Percentiles rank a stretch among this genome's conserved stretches.
These are phyloP conservation scores for Tricholoma hemisulphureum DNA, from an alignment of 768 basidiomycete species.

Conservation along the genomic window DNA sequence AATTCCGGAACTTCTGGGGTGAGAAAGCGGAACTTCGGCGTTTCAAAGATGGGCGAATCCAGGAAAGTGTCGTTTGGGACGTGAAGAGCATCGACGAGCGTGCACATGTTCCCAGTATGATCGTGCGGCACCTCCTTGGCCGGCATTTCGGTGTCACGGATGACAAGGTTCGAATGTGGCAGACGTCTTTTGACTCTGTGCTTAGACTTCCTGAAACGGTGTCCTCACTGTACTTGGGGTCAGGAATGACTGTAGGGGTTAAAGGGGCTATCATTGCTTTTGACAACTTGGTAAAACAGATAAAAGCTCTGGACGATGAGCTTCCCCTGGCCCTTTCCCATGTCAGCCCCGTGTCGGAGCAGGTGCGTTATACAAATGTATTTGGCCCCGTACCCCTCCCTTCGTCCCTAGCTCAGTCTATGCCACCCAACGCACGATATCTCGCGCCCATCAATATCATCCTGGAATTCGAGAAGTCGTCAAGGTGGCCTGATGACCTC, in stretches of 20 bases:
- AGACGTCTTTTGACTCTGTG: slow-evolving; percentile 54
- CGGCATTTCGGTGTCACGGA: slow-evolving; percentile 70
- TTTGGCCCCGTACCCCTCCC: slow-evolving; percentile 80
- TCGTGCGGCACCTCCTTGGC: slow-evolving; percentile 71
- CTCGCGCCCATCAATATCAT: slow-evolving; percentile 69
- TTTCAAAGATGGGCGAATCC: slow-evolving; percentile 93
- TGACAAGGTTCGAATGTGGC: slow-evolving; percentile 56
- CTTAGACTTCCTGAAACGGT: slow-evolving; percentile 59
- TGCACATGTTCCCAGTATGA: slow-evolving; percentile 68
- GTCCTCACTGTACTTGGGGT: slow-evolving; percentile 40
- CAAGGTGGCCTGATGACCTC: slow-evolving; percentile 93
- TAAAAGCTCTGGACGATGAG: slow-evolving; percentile 71
- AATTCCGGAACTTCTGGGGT: slow-evolving; percentile 89
- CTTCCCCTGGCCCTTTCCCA: slow-evolving; percentile 78
- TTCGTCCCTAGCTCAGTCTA: slow-evolving; percentile 42
- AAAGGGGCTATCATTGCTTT: slow-evolving; percentile 77
- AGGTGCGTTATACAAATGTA: slow-evolving; percentile 78
- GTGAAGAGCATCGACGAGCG: slow-evolving; percentile 78
- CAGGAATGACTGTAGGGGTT: slow-evolving; percentile 52
- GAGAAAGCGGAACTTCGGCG: slow-evolving; percentile 86
- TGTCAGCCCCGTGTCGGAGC: slow-evolving; percentile 70
- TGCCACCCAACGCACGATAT: slow-evolving; percentile 64
- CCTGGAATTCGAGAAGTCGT: slow-evolving; percentile 89
- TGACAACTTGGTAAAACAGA: slow-evolving; percentile 68
- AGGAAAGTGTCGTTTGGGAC: slow-evolving; percentile 97